Evolutionary conservation across 768 basidiomycete genomes (phyloP).

Genomic region (Lanmaoa rubissima): DNA sequence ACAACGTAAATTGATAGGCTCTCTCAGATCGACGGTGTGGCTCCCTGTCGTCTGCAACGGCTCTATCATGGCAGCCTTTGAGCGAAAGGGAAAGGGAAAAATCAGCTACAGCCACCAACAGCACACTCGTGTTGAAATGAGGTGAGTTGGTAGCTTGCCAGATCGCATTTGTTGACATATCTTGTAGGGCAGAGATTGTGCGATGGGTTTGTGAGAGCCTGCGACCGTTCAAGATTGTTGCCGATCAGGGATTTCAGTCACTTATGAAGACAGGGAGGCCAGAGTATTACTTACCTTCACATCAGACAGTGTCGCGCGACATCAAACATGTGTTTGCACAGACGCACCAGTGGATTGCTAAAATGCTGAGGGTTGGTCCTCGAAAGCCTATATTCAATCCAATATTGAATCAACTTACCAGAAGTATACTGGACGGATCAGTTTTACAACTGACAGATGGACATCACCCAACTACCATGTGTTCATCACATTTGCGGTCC

Average conservation of each 20-base stretch:
- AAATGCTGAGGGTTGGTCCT: not conserved
- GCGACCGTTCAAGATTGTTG: not conserved
- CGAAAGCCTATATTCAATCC: too few species aligned
- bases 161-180: too few species aligned
- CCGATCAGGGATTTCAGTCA: not conserved
- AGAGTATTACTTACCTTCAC: constrained; percentile 1
- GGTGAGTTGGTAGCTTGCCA: too few species aligned
- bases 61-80: too few species aligned
- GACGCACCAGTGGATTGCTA: not conserved
- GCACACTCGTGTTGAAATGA: too few species aligned
- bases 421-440: not conserved
- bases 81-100: too few species aligned
- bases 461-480: not conserved
- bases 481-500: not conserved
- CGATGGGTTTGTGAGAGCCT: not conserved
- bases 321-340: not conserved
- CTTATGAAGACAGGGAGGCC: not conserved
- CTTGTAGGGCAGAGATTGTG: not conserved
- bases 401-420: not conserved
- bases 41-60: too few species aligned
- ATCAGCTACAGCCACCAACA: too few species aligned
- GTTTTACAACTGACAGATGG: not conserved
- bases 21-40: too few species aligned
- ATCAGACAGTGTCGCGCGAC: not conserved
- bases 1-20: too few species aligned